A percentile compares a stretch with the other conserved stretches of the same genome.
Conservation (phyloP, 2,329 filamentous ascomycete species). For the Monilinia polystroma region DNA sequence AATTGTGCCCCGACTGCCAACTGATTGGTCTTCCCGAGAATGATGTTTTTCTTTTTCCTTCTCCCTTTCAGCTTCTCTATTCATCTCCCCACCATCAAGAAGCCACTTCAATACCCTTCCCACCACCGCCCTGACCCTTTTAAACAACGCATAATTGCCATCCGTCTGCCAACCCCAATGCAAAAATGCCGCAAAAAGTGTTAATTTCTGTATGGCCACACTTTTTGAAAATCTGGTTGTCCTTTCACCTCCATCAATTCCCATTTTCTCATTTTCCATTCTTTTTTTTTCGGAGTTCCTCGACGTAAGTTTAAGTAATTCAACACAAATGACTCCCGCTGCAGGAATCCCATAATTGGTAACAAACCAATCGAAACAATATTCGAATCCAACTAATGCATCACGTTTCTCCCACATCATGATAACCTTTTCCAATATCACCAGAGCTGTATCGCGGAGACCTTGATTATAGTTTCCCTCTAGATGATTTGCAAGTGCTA, state of each 20-base stretch:
- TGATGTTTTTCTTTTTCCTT: not conserved
- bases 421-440: too few relatives aligned
- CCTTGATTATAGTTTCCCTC: too few relatives aligned
- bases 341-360: constrained; percentile 34
- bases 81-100: constrained; percentile 3
- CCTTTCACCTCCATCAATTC: not conserved
- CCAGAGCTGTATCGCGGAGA: too few relatives aligned
- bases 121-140: constrained; percentile 14
- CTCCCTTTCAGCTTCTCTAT: not conserved
- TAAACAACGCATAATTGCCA: constrained; percentile 34
- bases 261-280: not conserved
- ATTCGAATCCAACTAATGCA: too few relatives aligned
- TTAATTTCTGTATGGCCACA: constrained; percentile 37
- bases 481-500: too few relatives aligned
- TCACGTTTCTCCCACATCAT: too few relatives aligned
- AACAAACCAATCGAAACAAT: too few relatives aligned
- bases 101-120: constrained; percentile 4
- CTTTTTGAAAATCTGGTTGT: constrained; percentile 32
- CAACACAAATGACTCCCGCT: constrained; percentile 37
- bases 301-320: constrained; percentile 33
- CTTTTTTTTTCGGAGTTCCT: not conserved
- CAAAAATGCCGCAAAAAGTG: constrained; percentile 37
- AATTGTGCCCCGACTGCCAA: too few relatives aligned
- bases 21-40: too few relatives aligned
- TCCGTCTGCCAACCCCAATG: constrained; percentile 39